These are phyloP conservation scores for Rhododendron williamsianum DNA, from an alignment of 148 eudicot species.

Conservation along the genomic window DNA sequence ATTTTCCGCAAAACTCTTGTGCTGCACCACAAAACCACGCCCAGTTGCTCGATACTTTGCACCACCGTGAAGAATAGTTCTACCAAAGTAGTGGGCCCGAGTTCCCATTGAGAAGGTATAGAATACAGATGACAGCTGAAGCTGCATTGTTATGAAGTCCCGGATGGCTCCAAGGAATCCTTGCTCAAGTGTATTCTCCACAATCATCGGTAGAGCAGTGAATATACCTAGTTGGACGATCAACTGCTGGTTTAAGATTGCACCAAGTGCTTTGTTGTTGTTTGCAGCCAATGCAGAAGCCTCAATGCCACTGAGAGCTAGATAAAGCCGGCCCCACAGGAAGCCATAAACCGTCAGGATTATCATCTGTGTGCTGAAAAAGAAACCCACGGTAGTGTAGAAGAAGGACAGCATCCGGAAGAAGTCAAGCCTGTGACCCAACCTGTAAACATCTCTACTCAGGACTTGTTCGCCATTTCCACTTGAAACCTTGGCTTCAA, in stretches of 20 bases:
- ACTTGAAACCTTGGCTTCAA: constrained; percentile 88
- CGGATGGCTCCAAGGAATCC: constrained; percentile 78
- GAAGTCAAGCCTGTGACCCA: constrained; percentile 89
- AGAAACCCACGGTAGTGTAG: constrained; percentile 87
- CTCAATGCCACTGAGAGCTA: constrained; percentile 84
- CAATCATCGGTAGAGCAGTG: constrained; percentile 87
- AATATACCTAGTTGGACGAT: constrained; percentile 79
- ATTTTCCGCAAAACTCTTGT: constrained; percentile 77
- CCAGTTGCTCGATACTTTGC: constrained; percentile 94
- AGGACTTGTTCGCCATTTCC: constrained; percentile 89
- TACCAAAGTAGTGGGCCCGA: constrained; percentile 81
- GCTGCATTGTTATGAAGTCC: constrained; percentile 90
- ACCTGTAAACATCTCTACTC: constrained; percentile 83
- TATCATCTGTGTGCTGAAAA: constrained; percentile 79
- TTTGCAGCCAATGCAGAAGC: constrained; percentile 30
- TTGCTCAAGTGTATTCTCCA: constrained; percentile 77
- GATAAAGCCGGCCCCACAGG: constrained; percentile 82
- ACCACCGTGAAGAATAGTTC: constrained; percentile 92
- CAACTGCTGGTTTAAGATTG: constrained; percentile 81
- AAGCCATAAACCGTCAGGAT: constrained; percentile 82
- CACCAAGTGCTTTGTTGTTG: constrained; percentile 66
- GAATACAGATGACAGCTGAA: constrained; percentile 78
- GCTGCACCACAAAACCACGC: constrained; percentile 94
- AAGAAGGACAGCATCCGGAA: constrained; percentile 87
- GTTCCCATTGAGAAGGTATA: constrained; percentile 92